A percentile compares a stretch with the other conserved stretches of the same genome.
These are phyloP conservation scores for Meyerozyma carpophila DNA, from an alignment of 1,139 yeast genomes.

Conservation along the genomic window DNA sequence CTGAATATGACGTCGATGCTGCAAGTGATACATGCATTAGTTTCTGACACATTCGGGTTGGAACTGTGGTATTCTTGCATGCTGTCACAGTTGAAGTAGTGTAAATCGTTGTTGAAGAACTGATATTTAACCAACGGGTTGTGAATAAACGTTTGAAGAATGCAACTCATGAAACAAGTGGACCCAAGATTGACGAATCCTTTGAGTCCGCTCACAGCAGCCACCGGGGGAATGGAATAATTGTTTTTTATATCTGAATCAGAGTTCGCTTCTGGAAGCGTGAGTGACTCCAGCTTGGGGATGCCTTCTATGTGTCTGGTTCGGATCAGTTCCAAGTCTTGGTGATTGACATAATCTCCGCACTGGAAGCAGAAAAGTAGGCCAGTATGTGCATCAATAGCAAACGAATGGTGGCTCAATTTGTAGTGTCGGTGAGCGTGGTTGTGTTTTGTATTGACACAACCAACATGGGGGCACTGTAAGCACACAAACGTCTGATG, in stretches of 20 bases:
- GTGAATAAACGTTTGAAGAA: constrained; percentile 79
- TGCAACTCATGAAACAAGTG: constrained; percentile 92
- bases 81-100: constrained; percentile 35
- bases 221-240: constrained; percentile 46
- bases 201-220: constrained; percentile 68
- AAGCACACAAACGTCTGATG: constrained; percentile 61
- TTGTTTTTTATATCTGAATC: constrained; percentile 6
- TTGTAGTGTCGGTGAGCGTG: constrained; percentile 65
- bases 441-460: constrained; percentile 39
- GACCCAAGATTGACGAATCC: constrained; percentile 95
- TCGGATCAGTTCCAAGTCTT: constrained; percentile 48
- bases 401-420: constrained; percentile 64
- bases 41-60: constrained; percentile 27
- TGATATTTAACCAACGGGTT: constrained; percentile 79
- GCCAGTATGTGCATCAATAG: constrained; percentile 57
- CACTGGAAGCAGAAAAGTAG: constrained; percentile 74
- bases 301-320: constrained; percentile 16
- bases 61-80: constrained; percentile 12
- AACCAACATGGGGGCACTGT: constrained; percentile 81
- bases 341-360: constrained; percentile 62
- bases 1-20: constrained; percentile 74
- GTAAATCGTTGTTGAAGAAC: constrained; percentile 63
- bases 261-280: not conserved
- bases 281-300: not conserved
- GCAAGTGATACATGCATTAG: constrained; percentile 70